phyloP scores from a whole-genome alignment of 2,329 filamentous ascomycete species.

The Kalmusia sp. region DNA sequence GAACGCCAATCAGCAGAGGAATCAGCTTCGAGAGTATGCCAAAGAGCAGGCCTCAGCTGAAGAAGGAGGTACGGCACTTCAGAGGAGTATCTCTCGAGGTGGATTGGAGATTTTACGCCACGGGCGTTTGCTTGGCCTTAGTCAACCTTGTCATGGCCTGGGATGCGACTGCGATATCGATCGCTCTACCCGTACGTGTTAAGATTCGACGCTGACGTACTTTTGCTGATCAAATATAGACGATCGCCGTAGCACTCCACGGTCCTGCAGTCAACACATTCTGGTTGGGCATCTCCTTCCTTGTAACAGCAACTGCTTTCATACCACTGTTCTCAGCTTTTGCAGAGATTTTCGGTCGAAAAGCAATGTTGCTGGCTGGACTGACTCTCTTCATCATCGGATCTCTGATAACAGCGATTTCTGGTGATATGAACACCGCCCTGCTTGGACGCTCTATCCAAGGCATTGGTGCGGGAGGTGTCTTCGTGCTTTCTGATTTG shows the following conservation, averaged over 20 bases:
- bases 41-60: constrained; percentile 14
- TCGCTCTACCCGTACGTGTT: constrained; percentile 32
- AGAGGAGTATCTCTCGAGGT: constrained; percentile 9
- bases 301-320: constrained; percentile 53
- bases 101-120: constrained; percentile 34
- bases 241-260: constrained; percentile 45
- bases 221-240: constrained; percentile 21
- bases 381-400: constrained; percentile 54
- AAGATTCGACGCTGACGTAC: too few relatives aligned
- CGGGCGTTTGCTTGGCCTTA: constrained; percentile 27
- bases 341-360: constrained; percentile 58
- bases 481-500: constrained; percentile 51
- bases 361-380: constrained; percentile 51
- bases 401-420: constrained; percentile 50
- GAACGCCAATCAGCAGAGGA: constrained; percentile 8
- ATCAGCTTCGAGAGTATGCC: constrained; percentile 11
- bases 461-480: constrained; percentile 56
- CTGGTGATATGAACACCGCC: constrained; percentile 46
- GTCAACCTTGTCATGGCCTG: constrained; percentile 31
- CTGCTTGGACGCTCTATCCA: constrained; percentile 54
- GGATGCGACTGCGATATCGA: constrained; percentile 28
- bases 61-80: constrained; percentile 20
- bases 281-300: constrained; percentile 59
- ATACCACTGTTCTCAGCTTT: constrained; percentile 53
- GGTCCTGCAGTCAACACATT: constrained; percentile 50